phyloP scores from a whole-genome alignment of 768 basidiomycete species.

The Tubosaeta sp. region DNA sequence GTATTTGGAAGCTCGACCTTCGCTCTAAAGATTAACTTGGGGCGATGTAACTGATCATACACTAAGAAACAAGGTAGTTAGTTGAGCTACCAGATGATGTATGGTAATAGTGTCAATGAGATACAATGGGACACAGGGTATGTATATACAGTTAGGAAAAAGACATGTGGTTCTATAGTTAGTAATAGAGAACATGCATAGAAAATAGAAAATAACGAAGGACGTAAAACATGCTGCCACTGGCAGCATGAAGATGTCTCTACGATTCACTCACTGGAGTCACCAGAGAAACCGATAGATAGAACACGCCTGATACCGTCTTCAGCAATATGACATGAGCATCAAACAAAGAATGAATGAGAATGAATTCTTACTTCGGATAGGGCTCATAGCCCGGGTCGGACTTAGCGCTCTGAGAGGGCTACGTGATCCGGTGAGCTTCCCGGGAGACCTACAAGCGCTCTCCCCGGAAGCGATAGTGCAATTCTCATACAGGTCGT shows the following conservation, averaged over 20 bases:
- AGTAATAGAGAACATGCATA: not conserved
- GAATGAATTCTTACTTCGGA: conserved; percentile 11
- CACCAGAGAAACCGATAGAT: conserved; percentile 14
- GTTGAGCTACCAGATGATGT: too few species aligned
- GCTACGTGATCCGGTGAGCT: conserved; percentile 6
- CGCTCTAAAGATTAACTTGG: too few species aligned
- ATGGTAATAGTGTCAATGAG: not conserved
- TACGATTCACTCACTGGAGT: conserved; percentile 10
- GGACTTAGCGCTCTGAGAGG: conserved; percentile 30
- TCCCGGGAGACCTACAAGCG: not conserved
- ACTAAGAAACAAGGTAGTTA: not conserved
- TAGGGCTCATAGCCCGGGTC: conserved; percentile 27
- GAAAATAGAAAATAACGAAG: not conserved
- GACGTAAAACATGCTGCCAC: not conserved
- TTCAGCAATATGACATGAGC: conserved; percentile 10
- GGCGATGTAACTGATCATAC: not conserved
- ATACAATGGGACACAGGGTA: not conserved
- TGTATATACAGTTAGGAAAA: not conserved
- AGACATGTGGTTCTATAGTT: not conserved
- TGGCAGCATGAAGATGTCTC: not conserved
- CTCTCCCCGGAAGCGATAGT: conserved; percentile 1
- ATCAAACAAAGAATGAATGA: not conserved
- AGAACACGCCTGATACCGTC: conserved; percentile 29
- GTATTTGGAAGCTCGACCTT: not conserved
- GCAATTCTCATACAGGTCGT: not conserved